Evolutionary conservation across 148 eudicot species (phyloP).

Genomic region (Spergularia marina): DNA sequence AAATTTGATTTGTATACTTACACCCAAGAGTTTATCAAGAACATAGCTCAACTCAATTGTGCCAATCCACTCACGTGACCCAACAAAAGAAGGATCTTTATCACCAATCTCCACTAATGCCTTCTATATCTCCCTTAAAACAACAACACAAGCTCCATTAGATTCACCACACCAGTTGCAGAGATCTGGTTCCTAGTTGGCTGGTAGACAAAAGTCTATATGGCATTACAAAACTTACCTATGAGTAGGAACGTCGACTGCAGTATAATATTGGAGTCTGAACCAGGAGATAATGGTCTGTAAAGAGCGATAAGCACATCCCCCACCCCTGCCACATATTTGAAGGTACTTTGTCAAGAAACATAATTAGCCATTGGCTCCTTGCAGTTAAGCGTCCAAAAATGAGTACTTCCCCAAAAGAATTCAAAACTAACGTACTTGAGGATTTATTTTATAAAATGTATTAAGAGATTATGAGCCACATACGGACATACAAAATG

Average conservation of each 20-base stretch:
- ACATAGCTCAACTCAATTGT: constrained; percentile 98
- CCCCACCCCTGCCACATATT: constrained; percentile 82
- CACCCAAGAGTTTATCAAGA: constrained; percentile 93
- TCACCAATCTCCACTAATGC: constrained; percentile 91
- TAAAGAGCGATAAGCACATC: constrained; percentile 95
- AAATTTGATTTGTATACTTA: constrained; percentile 45
- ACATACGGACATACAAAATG: not conserved
- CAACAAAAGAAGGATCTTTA: constrained; percentile 86
- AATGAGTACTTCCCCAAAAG: not conserved
- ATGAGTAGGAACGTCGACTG: constrained; percentile 84
- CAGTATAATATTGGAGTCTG: constrained; percentile 66
- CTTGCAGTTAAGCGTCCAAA: not conserved
- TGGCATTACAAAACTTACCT: constrained; percentile 41
- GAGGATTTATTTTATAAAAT: no score
- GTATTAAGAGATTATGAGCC: not conserved
- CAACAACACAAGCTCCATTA: constrained; percentile 3
- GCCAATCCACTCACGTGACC: constrained; percentile 98
- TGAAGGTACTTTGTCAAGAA: not conserved
- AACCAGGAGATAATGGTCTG: constrained; percentile 97
- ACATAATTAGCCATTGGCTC: not conserved
- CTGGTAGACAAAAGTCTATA: not conserved
- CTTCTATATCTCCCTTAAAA: constrained; percentile 79
- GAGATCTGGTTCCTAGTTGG: not conserved
- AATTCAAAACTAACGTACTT: no score
- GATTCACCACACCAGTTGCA: not conserved